Conservation (phyloP, 1,139 yeast species). For the Magnusiomyces tetraspermus region DNA sequence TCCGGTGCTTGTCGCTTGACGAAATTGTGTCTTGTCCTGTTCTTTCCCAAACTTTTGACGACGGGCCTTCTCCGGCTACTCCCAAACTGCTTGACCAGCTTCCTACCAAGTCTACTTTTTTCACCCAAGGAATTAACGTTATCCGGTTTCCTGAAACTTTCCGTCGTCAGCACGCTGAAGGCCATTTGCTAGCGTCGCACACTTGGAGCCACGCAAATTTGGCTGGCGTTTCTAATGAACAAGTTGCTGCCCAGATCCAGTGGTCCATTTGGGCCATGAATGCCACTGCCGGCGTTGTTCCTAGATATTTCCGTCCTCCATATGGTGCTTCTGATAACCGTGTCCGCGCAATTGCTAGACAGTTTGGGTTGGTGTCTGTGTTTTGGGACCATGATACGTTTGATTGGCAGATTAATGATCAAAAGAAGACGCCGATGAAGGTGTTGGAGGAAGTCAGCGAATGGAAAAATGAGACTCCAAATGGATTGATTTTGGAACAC, state of each 20-base stretch:
- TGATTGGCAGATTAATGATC: constrained; percentile 65
- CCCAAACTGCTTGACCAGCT: constrained; percentile 46
- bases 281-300: constrained; percentile 82
- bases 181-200: constrained; percentile 80
- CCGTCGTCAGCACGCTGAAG: constrained; percentile 43
- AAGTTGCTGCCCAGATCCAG: constrained; percentile 77
- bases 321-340: constrained; percentile 90
- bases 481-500: constrained; percentile 76
- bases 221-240: constrained; percentile 67
- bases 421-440: constrained; percentile 39
- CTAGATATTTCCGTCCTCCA: constrained; percentile 93
- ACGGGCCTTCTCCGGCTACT: constrained; percentile 81
- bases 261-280: constrained; percentile 99
- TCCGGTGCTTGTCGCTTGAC: constrained; percentile 64
- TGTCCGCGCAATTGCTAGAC: constrained; percentile 66
- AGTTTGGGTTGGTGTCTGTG: constrained; percentile 80
- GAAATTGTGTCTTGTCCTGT: constrained; percentile 66
- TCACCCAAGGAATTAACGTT: constrained; percentile 75
- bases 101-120: constrained; percentile 58
- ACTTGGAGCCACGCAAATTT: constrained; percentile 89
- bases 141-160: constrained; percentile 70
- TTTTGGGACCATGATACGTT: constrained; percentile 88
- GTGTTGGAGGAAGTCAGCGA: constrained; percentile 45
- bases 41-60: constrained; percentile 84
- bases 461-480: constrained; percentile 39